These are phyloP conservation scores for Potentilla sterilis DNA, from an alignment of 306 rosid genomes.

Conservation along the genomic window DNA sequence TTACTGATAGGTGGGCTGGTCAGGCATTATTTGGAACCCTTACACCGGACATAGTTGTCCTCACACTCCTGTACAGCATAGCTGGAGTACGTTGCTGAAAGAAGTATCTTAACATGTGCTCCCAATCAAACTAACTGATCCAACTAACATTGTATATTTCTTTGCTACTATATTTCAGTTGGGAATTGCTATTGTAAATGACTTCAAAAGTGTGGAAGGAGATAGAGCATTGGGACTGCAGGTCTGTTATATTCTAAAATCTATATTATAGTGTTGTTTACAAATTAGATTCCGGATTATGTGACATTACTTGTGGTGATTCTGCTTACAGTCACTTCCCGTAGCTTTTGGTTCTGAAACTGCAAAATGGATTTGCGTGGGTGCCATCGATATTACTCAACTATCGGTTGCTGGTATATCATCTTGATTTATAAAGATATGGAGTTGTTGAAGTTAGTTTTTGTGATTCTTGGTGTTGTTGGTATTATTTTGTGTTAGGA, in stretches of 20 bases:
- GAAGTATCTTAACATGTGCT: constrained; percentile 23
- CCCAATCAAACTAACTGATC: constrained; percentile 16
- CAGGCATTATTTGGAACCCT: constrained; percentile 99
- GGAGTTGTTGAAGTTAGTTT: neutral
- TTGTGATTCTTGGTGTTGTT: neutral
- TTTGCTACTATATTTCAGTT: constrained; percentile 48
- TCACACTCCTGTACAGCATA: constrained; percentile 86
- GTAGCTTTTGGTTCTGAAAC: constrained; percentile 96
- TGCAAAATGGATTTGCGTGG: constrained; percentile 98
- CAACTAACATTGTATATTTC: constrained; percentile 7
- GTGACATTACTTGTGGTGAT: constrained; percentile 30
- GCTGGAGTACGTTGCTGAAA: constrained; percentile 77
- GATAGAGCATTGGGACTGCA: constrained; percentile 98
- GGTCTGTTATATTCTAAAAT: constrained; percentile 39
- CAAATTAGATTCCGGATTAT: constrained; percentile 17
- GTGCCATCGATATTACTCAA: constrained; percentile 95
- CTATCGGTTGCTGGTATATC: constrained; percentile 74
- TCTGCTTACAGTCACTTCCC: constrained; percentile 79
- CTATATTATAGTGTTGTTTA: neutral
- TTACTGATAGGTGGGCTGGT: constrained; percentile 92
- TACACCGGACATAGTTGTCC: constrained; percentile 77
- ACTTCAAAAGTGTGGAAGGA: constrained; percentile 96
- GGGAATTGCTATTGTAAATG: constrained; percentile 97
- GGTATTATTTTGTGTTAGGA: neutral
- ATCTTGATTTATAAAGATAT: neutral